These are phyloP conservation scores for Aspergillus sp. DNA, from an alignment of 2,329 filamentous ascomycete species.

Conservation along the genomic window DNA sequence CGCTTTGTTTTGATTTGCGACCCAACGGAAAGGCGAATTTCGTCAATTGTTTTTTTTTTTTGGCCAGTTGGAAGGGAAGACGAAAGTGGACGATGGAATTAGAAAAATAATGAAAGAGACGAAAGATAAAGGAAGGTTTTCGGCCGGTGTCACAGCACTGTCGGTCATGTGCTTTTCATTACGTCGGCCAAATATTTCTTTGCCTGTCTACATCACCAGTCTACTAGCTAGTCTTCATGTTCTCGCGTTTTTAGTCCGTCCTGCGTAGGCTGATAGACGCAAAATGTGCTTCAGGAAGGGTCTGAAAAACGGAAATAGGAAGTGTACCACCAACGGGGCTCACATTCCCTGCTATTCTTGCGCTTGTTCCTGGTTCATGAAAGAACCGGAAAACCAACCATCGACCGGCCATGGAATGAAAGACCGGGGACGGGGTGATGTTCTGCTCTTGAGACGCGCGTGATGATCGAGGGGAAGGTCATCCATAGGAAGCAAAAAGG, in stretches of 20 bases:
- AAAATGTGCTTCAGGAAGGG: constrained; percentile 40
- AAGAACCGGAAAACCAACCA: constrained; percentile 42
- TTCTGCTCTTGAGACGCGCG: constrained; percentile 47
- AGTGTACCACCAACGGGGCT: constrained; percentile 31
- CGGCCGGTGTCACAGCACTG: neutral
- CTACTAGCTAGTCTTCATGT: constrained; percentile 37
- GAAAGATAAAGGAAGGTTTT: neutral
- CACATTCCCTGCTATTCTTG: constrained; percentile 46
- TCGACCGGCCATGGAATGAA: constrained; percentile 48
- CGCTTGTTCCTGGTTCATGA: constrained; percentile 35
- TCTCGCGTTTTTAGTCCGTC: constrained; percentile 58
- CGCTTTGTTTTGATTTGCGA: neutral
- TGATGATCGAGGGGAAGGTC: neutral
- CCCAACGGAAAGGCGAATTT: too few relatives aligned
- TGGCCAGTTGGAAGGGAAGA: too few relatives aligned
- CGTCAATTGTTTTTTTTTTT: too few relatives aligned
- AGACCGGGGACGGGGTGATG: constrained; percentile 49
- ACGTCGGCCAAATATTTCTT: neutral
- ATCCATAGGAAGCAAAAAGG: constrained; percentile 10
- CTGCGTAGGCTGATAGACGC: constrained; percentile 48
- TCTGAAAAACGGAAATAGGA: constrained; percentile 54
- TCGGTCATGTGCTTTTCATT: neutral
- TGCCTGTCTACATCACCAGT: neutral
- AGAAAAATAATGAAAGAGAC: neutral
- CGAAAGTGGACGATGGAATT: too few relatives aligned